Base-by-base conservation (phyloP, 352 stramenopile species). In the Plasmopara muralis region DNA sequence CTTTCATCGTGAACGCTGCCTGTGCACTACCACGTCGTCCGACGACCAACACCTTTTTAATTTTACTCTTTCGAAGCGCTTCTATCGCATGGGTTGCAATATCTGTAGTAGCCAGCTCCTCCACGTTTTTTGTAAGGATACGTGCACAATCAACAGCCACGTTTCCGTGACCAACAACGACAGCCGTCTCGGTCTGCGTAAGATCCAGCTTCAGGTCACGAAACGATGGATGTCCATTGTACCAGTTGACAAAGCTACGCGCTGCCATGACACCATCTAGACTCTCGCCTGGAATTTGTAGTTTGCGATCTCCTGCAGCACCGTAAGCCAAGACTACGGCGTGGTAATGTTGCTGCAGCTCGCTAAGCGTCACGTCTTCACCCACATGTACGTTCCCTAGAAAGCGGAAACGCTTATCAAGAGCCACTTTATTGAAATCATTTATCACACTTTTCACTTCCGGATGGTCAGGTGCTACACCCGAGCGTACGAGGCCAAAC, bases 391-490 rank as follows among this genome's bases (percentile, higher is more conserved):
- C 77, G 66, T 97, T 97, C 43, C 88, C 89, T 30, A 97, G 74
- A 53, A 97, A 97, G 16, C 64, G 59, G 41, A 97, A 95, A 40
- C 85, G 83, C 34, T 66, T 59, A 37, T 93, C 78, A 1, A 62
- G 51, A n/a, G 83, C 74, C 7, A 97, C 85, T 57, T 95, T 78
- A 5, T 95, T 74, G 67, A 99, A 99, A 68, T 99, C 95, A 58
- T 97, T 87, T 68, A 96, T 91, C 9, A 99, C 96, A 57, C 87
- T 97, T 77, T 99, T 99, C 14, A 99, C 95, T 75, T 99, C 96
- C 0, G 93, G 96, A 74, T 99, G 96, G 75, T 99, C 96, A 1
- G 96, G 97, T 15, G 95, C 96, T 2, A 99, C 96, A 20, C 96
- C 97, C 10, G 80, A 97, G 47, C 96, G 83, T 30, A 99, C 95